Conservation (phyloP, 2,329 filamentous ascomycete genomes). For the Colletotrichum sp. region DNA sequence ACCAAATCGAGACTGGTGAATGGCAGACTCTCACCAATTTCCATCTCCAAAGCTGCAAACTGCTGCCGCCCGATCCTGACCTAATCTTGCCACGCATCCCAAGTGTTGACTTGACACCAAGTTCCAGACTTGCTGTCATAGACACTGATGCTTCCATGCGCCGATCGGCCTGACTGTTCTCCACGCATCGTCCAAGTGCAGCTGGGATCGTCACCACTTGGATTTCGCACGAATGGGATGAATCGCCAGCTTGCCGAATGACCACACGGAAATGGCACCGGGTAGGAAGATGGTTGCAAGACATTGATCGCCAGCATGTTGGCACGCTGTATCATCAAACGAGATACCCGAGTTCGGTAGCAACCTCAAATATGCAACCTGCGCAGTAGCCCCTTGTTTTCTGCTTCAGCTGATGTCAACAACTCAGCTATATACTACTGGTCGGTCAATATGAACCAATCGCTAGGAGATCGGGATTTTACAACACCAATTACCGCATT, state of each 20-base stretch:
- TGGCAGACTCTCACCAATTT: neutral
- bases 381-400: neutral
- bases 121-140: neutral
- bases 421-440: neutral
- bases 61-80: neutral
- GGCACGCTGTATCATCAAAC: neutral
- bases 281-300: neutral
- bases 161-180: neutral
- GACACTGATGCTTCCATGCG: neutral
- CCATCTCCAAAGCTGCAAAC: neutral
- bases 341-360: neutral
- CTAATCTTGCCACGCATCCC: neutral
- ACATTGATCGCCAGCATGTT: neutral
- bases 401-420: neutral
- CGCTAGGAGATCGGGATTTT: neutral
- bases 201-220: neutral
- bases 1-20: neutral
- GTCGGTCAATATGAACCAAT: neutral
- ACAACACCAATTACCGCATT: neutral
- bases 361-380: neutral
- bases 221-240: constrained; percentile 14
- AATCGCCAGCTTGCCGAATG: neutral
- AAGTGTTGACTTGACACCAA: neutral
- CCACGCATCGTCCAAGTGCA: neutral
- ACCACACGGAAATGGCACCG: neutral